phyloP scores from a whole-genome alignment of 1,284 basidiomycete genomes.

The Cutaneotrichosporon sp. region DNA sequence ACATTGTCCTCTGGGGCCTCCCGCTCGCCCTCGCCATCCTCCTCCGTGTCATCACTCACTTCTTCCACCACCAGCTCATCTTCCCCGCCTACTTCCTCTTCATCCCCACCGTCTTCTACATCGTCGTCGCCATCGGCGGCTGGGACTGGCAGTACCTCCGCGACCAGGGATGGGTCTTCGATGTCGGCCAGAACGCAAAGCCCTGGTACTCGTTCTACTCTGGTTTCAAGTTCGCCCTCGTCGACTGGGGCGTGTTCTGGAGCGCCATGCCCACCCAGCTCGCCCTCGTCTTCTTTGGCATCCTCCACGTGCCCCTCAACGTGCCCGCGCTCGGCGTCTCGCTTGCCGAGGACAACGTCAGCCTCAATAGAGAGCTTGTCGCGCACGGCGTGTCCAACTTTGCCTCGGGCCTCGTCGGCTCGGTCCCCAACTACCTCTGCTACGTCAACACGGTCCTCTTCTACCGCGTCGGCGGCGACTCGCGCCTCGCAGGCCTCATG shows the following conservation, averaged over 20 bases:
- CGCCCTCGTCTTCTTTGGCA: conserved; percentile 57
- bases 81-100: conserved; percentile 88
- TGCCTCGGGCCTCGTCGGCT: conserved; percentile 74
- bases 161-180: conserved; percentile 82
- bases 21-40: conserved; percentile 77
- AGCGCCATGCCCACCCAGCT: conserved; percentile 65
- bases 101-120: conserved; percentile 83
- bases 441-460: conserved; percentile 90
- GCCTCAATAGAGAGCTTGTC: conserved; percentile 90
- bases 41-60: conserved; percentile 76
- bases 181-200: conserved; percentile 65
- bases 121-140: conserved; percentile 66
- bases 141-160: conserved; percentile 67
- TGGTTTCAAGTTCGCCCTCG: conserved; percentile 66
- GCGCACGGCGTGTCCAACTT: conserved; percentile 93
- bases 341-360: conserved; percentile 80
- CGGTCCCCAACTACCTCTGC: conserved; percentile 61
- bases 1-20: conserved; percentile 70
- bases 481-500: conserved; percentile 79
- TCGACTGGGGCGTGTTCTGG: conserved; percentile 68
- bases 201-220: conserved; percentile 82
- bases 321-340: conserved; percentile 96
- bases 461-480: conserved; percentile 91
- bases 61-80: conserved; percentile 83
- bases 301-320: conserved; percentile 90